Base-by-base conservation (phyloP, 768 basidiomycete genomes). In the Symmetrospora coprosmae region DNA sequence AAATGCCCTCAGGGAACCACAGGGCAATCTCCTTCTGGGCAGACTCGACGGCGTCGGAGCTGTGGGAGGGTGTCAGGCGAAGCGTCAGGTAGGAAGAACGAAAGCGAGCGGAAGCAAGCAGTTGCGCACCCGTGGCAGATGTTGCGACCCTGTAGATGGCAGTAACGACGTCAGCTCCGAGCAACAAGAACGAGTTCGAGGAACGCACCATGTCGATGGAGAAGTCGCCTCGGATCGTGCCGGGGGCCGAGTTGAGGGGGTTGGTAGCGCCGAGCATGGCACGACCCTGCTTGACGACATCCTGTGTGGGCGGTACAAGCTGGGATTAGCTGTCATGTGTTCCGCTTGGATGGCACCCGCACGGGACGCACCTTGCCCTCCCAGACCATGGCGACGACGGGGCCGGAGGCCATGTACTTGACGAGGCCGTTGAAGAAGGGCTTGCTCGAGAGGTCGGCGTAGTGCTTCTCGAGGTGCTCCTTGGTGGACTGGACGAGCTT, bases 251-350 rank as follows among this genome's bases (percentile, higher is more conserved):
- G 37, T 79, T 79, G 64, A 96, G 82, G 63, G 94, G 94, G 82
- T 99, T 94, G 71, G 92, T 94, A 45, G 89, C 82, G 71, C 92
- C 92, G 66, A 92, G 83, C 87, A 94, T 92, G 73, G 74, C 79
- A 76, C 91, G 88, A 67, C 90, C 67, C 39, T 64, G 67, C 67
- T 76, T 76, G 74, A 76, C 75, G 71, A 72, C 74, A 70, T 76
- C 74, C 64, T 70, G 27, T 48, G 16, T 39, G 13, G 38, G 13
- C 38, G 19, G 19, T 39, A 39, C 38, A 39, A n/a, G n/a, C n/a
- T n/a, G n/a, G n/a, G n/a, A n/a, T n/a, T n/a, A n/a, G n/a, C n/a
- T n/a, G n/a, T n/a, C n/a, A n/a, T n/a, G n/a, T n/a, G n/a, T n/a
- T n/a, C n/a, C n/a, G n/a, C n/a, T 39, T 39, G 38, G 38, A 39